phyloP scores from a whole-genome alignment of 306 rosid genomes.

The Corylus avellana region DNA sequence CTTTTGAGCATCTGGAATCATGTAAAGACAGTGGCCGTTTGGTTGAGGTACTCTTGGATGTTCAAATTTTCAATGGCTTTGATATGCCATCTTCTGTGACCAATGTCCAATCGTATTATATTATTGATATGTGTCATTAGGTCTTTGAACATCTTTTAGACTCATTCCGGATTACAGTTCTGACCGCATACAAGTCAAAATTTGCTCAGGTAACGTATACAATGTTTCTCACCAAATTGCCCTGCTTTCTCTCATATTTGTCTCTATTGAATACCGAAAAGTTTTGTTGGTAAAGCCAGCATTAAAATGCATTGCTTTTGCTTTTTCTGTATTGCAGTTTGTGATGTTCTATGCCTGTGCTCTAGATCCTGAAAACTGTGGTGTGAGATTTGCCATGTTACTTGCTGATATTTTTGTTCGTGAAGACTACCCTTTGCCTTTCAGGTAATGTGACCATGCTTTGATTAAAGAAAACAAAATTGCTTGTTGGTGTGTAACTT shows the following conservation, averaged over 20 bases:
- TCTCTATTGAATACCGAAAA: not conserved
- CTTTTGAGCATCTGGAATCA: constrained; percentile 81
- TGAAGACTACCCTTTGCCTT: constrained; percentile 56
- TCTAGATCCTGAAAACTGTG: constrained; percentile 79
- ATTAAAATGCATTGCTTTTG: constrained; percentile 13
- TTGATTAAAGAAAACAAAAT: not conserved
- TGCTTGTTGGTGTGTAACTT: not conserved
- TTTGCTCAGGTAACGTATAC: constrained; percentile 73
- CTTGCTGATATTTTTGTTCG: constrained; percentile 55
- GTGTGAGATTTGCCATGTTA: constrained; percentile 57
- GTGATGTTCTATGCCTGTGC: constrained; percentile 58
- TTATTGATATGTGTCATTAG: constrained; percentile 38
- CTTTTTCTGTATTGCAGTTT: constrained; percentile 56
- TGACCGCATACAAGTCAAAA: constrained; percentile 81
- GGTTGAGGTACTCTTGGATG: constrained; percentile 51
- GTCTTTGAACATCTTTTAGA: constrained; percentile 63
- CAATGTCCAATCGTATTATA: not conserved
- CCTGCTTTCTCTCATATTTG: not conserved
- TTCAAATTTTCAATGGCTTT: not conserved
- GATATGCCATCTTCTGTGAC: not conserved
- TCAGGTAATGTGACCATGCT: constrained; percentile 8
- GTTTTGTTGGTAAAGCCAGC: not conserved
- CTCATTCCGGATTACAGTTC: constrained; percentile 71
- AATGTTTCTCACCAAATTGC: not conserved
- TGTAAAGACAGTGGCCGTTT: constrained; percentile 76